Evolutionary conservation across 352 stramenopile species (phyloP).

Genomic region (Thraustochytrium striatum): DNA sequence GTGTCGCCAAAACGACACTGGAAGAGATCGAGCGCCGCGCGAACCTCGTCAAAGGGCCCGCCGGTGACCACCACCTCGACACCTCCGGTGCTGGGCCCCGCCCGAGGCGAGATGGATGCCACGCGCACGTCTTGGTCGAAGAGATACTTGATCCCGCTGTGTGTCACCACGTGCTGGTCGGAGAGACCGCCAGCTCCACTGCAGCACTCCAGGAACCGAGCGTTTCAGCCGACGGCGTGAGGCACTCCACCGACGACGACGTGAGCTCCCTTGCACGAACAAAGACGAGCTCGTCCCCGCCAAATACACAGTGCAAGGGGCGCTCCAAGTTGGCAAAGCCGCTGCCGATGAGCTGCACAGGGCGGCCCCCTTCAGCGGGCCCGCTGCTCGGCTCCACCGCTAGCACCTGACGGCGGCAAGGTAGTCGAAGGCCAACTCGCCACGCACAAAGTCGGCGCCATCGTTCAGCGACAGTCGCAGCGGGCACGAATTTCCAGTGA

Average conservation of each 20-base stretch:
- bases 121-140: not conserved
- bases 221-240: no score
- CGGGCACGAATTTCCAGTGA: no score
- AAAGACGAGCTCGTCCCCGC: no score
- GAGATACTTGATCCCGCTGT: not conserved
- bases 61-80: not conserved
- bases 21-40: not conserved
- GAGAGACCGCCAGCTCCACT: no score
- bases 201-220: no score
- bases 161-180: not conserved
- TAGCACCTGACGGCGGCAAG: not conserved
- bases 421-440: not conserved
- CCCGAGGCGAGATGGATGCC: not conserved
- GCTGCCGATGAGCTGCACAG: no score
- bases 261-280: no score
- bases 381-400: not conserved
- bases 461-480: not conserved
- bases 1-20: slow-evolving; percentile 15
- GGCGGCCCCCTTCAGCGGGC: not conserved
- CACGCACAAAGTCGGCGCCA: not conserved
- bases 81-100: not conserved
- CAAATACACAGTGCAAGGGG: no score
- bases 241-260: no score
- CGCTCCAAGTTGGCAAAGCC: no score
- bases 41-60: not conserved